These are phyloP conservation scores for Penicillium riverlandense DNA, from an alignment of 495 filamentous ascomycete genomes.

Conservation along the genomic window DNA sequence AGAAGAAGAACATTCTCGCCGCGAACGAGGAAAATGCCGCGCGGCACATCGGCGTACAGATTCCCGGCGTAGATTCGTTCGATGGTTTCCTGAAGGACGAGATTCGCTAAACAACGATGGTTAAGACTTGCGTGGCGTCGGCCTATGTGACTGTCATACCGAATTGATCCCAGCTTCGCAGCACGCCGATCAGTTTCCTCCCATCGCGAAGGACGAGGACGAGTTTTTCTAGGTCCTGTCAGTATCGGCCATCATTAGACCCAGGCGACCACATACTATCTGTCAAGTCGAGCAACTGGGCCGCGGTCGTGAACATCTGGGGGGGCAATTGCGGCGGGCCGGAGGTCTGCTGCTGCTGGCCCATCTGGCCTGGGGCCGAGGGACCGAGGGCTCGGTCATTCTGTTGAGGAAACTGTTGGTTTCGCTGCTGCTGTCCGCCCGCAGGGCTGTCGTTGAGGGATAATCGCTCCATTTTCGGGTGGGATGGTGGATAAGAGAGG, in stretches of 20 bases:
- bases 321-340: slow-evolving; percentile 46
- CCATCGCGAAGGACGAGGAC: slow-evolving; percentile 86
- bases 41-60: slow-evolving; percentile 72
- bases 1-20: slow-evolving; percentile 90
- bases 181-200: slow-evolving; percentile 82
- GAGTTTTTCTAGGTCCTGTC: slow-evolving; percentile 69
- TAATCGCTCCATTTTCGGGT: slow-evolving; percentile 33
- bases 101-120: slow-evolving; percentile 57
- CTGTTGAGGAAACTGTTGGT: slow-evolving; percentile 15
- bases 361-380: slow-evolving; percentile 3
- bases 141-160: slow-evolving; percentile 46
- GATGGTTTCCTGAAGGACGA: slow-evolving; percentile 85
- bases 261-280: slow-evolving; percentile 59
- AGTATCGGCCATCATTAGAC: neutral
- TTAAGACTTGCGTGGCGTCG: neutral
- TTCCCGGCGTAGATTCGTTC: slow-evolving; percentile 72
- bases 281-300: slow-evolving; percentile 88
- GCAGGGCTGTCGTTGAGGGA: slow-evolving; percentile 31
- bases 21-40: slow-evolving; percentile 81
- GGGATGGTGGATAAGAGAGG: slow-evolving; percentile 6
- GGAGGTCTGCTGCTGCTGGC: slow-evolving; percentile 8
- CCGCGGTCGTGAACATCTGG: slow-evolving; percentile 98
- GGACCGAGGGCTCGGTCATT: slow-evolving; percentile 19
- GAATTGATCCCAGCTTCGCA: slow-evolving; percentile 97
- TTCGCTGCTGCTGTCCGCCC: slow-evolving; percentile 21